phyloP scores from a whole-genome alignment of 805 yeast species.

The Pichia pseudocactophila region DNA sequence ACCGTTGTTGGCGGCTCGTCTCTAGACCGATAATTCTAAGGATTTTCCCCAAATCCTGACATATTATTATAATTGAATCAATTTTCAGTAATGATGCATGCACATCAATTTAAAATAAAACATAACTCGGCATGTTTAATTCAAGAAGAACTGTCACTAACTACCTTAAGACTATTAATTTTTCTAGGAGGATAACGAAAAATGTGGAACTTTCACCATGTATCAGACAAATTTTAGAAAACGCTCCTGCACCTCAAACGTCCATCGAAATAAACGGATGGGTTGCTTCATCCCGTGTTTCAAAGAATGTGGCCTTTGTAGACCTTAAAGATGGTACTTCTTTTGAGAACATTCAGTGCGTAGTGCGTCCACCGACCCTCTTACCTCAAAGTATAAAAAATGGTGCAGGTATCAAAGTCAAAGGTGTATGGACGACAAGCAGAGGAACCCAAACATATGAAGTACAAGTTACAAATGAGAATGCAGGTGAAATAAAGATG shows the following conservation, averaged over 20 bases:
- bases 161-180: too few relatives aligned
- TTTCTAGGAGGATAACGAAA: background rate
- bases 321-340: conserved; percentile 76
- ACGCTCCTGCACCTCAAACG: conserved; percentile 31
- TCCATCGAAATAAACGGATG: conserved; percentile 54
- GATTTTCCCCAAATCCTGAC: too few relatives aligned
- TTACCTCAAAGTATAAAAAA: conserved; percentile 25
- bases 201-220: conserved; percentile 18
- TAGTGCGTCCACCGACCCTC: conserved; percentile 33
- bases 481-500: conserved; percentile 29
- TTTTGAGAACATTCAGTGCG: conserved; percentile 44
- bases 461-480: conserved; percentile 31
- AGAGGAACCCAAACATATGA: conserved; percentile 49
- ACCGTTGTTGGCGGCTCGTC: too few relatives aligned
- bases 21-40: too few relatives aligned
- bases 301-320: conserved; percentile 72
- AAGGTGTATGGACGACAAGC: conserved; percentile 32
- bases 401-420: conserved; percentile 30
- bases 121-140: background rate
- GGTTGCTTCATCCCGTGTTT: conserved; percentile 60
- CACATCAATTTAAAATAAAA: background rate
- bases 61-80: too few relatives aligned
- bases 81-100: too few relatives aligned
- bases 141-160: background rate
- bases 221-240: conserved; percentile 21